phyloP scores from a whole-genome alignment of 371 early-diverging fungal species.

The Actinomortierella wolfii region DNA sequence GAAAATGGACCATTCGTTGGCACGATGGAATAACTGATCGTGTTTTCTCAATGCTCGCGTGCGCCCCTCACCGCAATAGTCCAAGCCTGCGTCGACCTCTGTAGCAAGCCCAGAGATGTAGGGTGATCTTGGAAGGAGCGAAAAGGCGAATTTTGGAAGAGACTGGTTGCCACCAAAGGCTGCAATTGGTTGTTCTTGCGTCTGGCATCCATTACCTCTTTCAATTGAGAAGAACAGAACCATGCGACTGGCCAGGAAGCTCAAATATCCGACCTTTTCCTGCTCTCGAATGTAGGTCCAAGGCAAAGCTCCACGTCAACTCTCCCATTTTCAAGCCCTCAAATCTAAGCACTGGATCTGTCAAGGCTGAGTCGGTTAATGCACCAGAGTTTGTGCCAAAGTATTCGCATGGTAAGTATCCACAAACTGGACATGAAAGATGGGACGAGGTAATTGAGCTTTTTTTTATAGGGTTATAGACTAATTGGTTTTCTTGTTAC shows the following conservation, averaged over 20 bases:
- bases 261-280: not conserved
- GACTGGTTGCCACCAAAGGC: too few species aligned
- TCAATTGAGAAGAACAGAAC: not conserved
- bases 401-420: not conserved
- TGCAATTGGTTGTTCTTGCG: too few species aligned
- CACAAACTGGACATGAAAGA: too few species aligned
- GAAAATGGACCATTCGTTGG: too few species aligned
- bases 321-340: conserved; percentile 65
- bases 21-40: too few species aligned
- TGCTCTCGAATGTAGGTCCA: conserved; percentile 23
- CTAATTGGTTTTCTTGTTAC: not conserved
- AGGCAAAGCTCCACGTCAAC: conserved; percentile 64
- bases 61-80: conserved; percentile 7
- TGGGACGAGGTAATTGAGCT: not conserved
- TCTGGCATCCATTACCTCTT: not conserved
- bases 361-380: conserved; percentile 62
- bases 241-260: too few species aligned
- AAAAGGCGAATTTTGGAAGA: too few species aligned
- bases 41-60: too few species aligned
- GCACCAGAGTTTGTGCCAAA: conserved; percentile 73
- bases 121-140: conserved; percentile 11
- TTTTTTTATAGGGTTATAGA: not conserved
- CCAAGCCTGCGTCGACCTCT: conserved; percentile 29
- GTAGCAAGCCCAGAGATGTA: conserved; percentile 63
- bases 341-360: conserved; percentile 49